Base-by-base conservation (phyloP, 768 basidiomycete species). In the Ramaria sp. region DNA sequence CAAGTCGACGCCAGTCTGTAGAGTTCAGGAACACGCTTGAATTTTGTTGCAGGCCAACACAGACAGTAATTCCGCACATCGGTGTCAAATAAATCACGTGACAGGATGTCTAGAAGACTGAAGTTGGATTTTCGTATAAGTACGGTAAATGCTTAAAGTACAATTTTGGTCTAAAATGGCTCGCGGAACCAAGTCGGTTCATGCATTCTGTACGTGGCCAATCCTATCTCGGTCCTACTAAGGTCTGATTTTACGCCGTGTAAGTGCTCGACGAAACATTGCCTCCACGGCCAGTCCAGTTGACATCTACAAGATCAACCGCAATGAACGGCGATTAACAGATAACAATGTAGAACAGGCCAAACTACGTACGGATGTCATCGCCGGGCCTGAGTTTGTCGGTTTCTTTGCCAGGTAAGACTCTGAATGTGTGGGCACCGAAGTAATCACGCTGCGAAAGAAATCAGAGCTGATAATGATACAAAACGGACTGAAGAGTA, bases 251-350 rank as follows among this genome's bases (percentile, higher is more conserved):
- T 72, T 75, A 86, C 60, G 81, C 85, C 63, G 73, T 73, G 80
- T 98, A 98, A 52, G 86, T 83, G 60, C 82, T 85, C 39, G 93
- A 87, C 54, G 95, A 91, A 57, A 95, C 92, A 63, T 85, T 91
- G 62, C 95, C 95, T 51, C 95, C 95, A 63, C 91, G 91, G 47
- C 95, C 95, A 63, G 94, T 98, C 95, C 95, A 98, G 79, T 96
- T 97, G 75, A 95, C 78, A 75, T 99, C 95, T 88, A 12, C 37
- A 51, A 17, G 9, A 43, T 30, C 31, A 59, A 55, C 64, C 57
- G 47, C 59, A 52, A 31, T 27, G 12, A 27, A 55, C 64, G 58
- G 47, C 59, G 53, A 31, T 27, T 13, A 27, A 22, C 47, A 11
- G 30, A 2, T 59, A 5, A 50, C 34, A 27, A 13, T 20, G n/a